A percentile compares a stretch with the other conserved stretches of the same genome.
Evolutionary conservation across 2,329 filamentous ascomycete species (phyloP).

Genomic region (Cladosporium sp.): DNA sequence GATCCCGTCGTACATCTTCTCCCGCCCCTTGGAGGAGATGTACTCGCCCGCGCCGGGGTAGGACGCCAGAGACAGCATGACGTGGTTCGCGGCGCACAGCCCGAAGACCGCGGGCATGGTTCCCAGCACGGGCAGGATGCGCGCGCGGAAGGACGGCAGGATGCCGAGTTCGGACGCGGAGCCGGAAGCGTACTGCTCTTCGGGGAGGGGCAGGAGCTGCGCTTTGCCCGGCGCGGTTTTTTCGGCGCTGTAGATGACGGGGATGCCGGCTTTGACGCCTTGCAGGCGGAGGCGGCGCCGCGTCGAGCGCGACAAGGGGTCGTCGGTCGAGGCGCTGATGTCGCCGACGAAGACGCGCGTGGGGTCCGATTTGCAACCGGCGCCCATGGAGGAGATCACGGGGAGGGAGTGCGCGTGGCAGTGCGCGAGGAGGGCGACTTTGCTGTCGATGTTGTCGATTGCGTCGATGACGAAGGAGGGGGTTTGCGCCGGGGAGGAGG

Average conservation of each 20-base stretch:
- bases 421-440: slow-evolving; percentile 83
- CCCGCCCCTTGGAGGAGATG: slow-evolving; percentile 69
- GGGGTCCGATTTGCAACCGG: slow-evolving; percentile 82
- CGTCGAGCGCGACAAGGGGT: slow-evolving; percentile 79
- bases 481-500: slow-evolving; percentile 37
- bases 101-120: slow-evolving; percentile 98
- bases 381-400: slow-evolving; percentile 93
- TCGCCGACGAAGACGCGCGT: slow-evolving; percentile 86
- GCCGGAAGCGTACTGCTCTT: slow-evolving; percentile 83
- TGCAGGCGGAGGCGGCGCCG: slow-evolving; percentile 67
- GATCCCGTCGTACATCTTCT: slow-evolving; percentile 88
- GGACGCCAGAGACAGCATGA: slow-evolving; percentile 72
- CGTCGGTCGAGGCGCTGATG: slow-evolving; percentile 80
- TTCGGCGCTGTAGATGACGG: slow-evolving; percentile 88
- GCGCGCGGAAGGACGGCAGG: slow-evolving; percentile 83
- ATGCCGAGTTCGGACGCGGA: slow-evolving; percentile 83
- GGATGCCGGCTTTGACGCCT: slow-evolving; percentile 78
- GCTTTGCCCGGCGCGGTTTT: slow-evolving; percentile 87
- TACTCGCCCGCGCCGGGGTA: slow-evolving; percentile 73
- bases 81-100: slow-evolving; percentile 83
- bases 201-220: slow-evolving; percentile 74
- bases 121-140: slow-evolving; percentile 90
- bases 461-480: slow-evolving; percentile 93
- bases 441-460: slow-evolving; percentile 97
- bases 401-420: slow-evolving; percentile 71